Percentiles rank a stretch among this genome's conserved stretches.
phyloP scores from a whole-genome alignment of 306 rosid species.

The Citrullus colocynthis region DNA sequence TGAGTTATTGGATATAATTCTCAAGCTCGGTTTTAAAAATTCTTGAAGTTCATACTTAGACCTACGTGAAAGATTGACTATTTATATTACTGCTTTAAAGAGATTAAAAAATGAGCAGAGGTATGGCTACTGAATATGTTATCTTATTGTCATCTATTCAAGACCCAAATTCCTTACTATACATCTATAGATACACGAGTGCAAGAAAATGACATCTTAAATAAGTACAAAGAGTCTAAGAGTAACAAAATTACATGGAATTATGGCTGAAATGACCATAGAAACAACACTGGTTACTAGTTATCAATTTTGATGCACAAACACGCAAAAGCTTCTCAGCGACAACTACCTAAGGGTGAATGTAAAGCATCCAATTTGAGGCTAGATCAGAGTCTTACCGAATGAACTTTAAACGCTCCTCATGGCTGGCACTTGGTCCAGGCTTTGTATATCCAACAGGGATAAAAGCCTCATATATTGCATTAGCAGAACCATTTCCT shows the following conservation, averaged over 20 bases:
- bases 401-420: constrained; percentile 60
- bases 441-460: constrained; percentile 78
- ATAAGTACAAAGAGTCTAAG: neutral
- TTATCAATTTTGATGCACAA: neutral
- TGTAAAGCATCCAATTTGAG: neutral
- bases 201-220: neutral
- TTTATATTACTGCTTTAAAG: neutral
- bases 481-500: constrained; percentile 82
- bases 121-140: neutral
- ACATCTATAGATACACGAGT: neutral
- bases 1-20: constrained; percentile 43
- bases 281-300: neutral
- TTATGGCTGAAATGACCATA: neutral
- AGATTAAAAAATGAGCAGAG: neutral
- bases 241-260: neutral
- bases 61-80: constrained; percentile 29
- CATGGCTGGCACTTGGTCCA: constrained; percentile 58
- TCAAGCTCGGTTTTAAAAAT: constrained; percentile 86
- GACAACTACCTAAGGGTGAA: neutral
- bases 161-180: neutral
- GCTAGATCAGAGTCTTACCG: constrained; percentile 30
- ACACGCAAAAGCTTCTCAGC: neutral
- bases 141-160: neutral
- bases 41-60: constrained; percentile 84
- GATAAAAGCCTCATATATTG: constrained; percentile 86